Evolutionary conservation across 805 yeast species (phyloP).

Genomic region (Ogataea allantospora): DNA sequence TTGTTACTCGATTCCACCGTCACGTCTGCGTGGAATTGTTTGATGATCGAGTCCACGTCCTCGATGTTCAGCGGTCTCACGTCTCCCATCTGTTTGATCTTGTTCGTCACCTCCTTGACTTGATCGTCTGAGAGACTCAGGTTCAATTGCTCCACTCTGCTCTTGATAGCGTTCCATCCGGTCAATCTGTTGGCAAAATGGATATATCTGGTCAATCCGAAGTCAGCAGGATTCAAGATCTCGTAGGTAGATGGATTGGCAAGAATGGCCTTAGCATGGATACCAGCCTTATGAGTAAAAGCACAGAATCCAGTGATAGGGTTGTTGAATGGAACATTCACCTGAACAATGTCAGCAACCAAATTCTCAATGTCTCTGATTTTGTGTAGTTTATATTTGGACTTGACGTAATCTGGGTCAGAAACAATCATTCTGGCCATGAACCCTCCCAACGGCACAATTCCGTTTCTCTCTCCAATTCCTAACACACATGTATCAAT

Average conservation of each 20-base stretch:
- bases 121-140: constrained; percentile 86
- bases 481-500: constrained; percentile 96
- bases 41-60: constrained; percentile 95
- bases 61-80: constrained; percentile 92
- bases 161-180: constrained; percentile 98
- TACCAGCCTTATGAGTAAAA: constrained; percentile 98
- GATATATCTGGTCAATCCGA: constrained; percentile 93
- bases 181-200: constrained; percentile 98
- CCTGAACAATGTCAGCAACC: constrained; percentile 97
- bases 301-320: constrained; percentile 99
- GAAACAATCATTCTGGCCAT: constrained; percentile 99
- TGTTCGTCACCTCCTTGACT: constrained; percentile 89
- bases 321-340: constrained; percentile 95
- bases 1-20: constrained; percentile 1
- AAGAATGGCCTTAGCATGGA: constrained; percentile 96
- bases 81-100: constrained; percentile 93
- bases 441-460: constrained; percentile 94
- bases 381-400: constrained; percentile 94
- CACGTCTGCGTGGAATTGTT: constrained; percentile 83
- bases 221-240: constrained; percentile 90
- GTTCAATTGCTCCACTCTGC: constrained; percentile 96
- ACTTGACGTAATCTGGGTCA: constrained; percentile 90
- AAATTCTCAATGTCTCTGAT: constrained; percentile 92
- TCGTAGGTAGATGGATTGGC: constrained; percentile 99
- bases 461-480: constrained; percentile 98